Evolutionary conservation across 345 rosid genomes (phyloP), one percentile per base, ranked within the genome.

Genomic region (Lepidium aucheri): DNA sequence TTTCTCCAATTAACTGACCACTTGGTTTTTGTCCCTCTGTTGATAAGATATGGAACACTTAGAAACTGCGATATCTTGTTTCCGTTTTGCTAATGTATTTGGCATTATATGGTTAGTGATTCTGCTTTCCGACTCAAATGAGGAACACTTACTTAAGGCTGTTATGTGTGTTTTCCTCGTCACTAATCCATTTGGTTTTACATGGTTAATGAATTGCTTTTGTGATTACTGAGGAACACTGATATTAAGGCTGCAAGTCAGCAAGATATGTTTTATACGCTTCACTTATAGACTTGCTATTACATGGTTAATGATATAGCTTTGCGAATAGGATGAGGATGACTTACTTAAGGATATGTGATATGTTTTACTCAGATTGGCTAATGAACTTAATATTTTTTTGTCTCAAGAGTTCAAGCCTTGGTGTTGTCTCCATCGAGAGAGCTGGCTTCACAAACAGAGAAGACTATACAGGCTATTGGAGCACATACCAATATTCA

Each of bases 401-500:
- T 66, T 46, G 44, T 40, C 12, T 41, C 7, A 43, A 90, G 97
- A 93, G 86, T 94, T 30, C 99, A 94, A 72, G 97, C 86, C 0
- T 79, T 88, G 79, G 90, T 94, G 18, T 77, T 88, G 82, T 94
- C 96, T 6, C 99, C 99, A 2, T 88, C 96, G 5, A 88, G 99
- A 74, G 99, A 94, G 56, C 70, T 90, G 69, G 97, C 99, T 28
- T 63, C 87, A n/a, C 99, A 90, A 75, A 94, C 99, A 16, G 95
- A 88, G 85, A 88, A 84, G 69, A 90, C 87, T 30, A 90, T 88
- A 36, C 78, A 83, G 9, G 82, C 91, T 9, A 82, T 94, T 67
- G 97, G 97, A 36, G 81, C 74, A 63, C 80, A 79, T 69, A 79
- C 88, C 59, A 85, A 85, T 45, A 84, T 94, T 36, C 95, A 85